Evolutionary conservation across 768 basidiomycete genomes (phyloP).

Genomic region (Tephrocybe sp.): DNA sequence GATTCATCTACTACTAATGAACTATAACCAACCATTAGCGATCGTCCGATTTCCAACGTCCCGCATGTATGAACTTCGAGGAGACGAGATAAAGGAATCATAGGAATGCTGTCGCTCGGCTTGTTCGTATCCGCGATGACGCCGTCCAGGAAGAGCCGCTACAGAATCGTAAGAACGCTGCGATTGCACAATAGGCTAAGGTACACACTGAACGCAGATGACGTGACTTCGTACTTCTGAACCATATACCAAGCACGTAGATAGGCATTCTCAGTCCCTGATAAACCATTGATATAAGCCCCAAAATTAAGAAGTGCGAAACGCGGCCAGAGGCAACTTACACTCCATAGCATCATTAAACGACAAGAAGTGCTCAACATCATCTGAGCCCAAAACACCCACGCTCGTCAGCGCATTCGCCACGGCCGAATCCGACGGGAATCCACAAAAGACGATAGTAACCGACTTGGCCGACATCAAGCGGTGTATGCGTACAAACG

Average conservation of each 20-base stretch:
- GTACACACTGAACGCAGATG: constrained; percentile 40
- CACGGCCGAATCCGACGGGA: constrained; percentile 57
- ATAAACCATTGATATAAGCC: neutral
- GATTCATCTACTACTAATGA: neutral
- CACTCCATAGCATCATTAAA: constrained; percentile 94
- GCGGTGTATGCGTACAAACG: constrained; percentile 88
- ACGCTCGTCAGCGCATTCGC: constrained; percentile 76
- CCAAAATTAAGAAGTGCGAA: neutral
- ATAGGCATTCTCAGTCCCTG: constrained; percentile 94
- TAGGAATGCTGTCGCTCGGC: constrained; percentile 33
- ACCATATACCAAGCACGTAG: constrained; percentile 75
- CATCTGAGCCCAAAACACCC: constrained; percentile 69
- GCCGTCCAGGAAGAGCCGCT: constrained; percentile 57
- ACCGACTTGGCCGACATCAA: constrained; percentile 74
- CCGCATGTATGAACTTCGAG: constrained; percentile 62
- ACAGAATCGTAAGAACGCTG: constrained; percentile 4
- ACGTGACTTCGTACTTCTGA: constrained; percentile 52
- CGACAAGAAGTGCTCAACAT: constrained; percentile 79
- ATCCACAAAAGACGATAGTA: constrained; percentile 86
- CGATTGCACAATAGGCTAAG: neutral
- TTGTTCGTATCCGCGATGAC: constrained; percentile 41
- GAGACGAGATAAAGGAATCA: constrained; percentile 58
- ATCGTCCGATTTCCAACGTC: constrained; percentile 74
- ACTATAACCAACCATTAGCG: constrained; percentile 40
- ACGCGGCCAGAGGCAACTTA: constrained; percentile 33